Percentiles rank a stretch among this genome's conserved stretches.
Evolutionary conservation across 176 grass and related monocot genomes (phyloP).

Genomic region (Avena eriantha): DNA sequence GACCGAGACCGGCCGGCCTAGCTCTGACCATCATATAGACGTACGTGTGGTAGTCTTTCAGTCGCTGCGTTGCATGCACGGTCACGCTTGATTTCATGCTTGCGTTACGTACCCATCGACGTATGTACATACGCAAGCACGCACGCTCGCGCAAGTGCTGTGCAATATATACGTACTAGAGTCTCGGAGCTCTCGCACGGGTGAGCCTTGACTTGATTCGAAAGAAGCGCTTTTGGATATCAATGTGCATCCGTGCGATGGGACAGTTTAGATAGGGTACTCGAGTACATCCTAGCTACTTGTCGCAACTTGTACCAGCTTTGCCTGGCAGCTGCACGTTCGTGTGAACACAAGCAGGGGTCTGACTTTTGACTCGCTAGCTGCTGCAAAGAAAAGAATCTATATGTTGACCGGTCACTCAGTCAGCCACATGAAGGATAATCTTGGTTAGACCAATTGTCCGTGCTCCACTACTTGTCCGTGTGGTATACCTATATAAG

Average conservation of each 20-base stretch:
- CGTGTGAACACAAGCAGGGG: slow-evolving; percentile 11
- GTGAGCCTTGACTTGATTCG: neutral
- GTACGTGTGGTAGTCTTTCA: neutral
- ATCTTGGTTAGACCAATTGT: no score
- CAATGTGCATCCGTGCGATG: neutral
- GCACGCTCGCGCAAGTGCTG: neutral
- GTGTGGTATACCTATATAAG: no score
- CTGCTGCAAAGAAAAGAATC: neutral
- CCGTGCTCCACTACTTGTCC: no score
- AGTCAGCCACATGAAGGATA: no score
- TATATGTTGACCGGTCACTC: neutral
- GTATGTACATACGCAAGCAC: neutral
- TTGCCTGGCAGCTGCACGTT: neutral
- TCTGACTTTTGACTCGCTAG: neutral
- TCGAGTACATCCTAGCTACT: neutral
- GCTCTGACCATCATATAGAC: neutral
- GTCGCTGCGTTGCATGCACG: neutral
- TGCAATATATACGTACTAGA: neutral
- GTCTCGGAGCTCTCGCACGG: neutral
- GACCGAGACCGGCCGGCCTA: no score
- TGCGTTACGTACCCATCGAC: neutral
- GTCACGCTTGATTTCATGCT: slow-evolving; percentile 14
- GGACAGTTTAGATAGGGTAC: neutral
- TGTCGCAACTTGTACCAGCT: neutral
- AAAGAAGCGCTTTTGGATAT: neutral